Percentiles rank a stretch among this genome's conserved stretches.
These are phyloP conservation scores for Arachnomyces sp. DNA, from an alignment of 2,329 filamentous ascomycete species.

Conservation along the genomic window DNA sequence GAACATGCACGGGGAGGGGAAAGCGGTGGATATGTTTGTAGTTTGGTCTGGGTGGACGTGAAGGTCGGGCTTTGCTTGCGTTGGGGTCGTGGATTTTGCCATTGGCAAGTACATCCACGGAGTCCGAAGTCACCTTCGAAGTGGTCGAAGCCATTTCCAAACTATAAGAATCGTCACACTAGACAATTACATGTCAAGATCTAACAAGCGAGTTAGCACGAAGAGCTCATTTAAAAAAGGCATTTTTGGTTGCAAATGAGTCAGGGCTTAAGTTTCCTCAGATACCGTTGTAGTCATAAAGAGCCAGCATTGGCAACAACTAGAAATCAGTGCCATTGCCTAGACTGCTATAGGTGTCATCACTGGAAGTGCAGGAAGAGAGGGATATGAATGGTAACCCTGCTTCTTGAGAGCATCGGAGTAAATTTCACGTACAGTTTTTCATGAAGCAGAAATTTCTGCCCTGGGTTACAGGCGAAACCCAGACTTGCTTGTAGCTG, in stretches of 20 bases:
- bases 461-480: too few species aligned
- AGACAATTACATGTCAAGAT: neutral
- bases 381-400: slow-evolving; percentile 11
- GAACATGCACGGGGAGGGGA: slow-evolving; percentile 69
- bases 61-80: slow-evolving; percentile 14
- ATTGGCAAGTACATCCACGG: slow-evolving; percentile 6
- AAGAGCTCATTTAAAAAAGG: slow-evolving; percentile 7
- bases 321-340: slow-evolving; percentile 45
- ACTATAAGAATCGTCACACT: slow-evolving; percentile 15
- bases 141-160: slow-evolving; percentile 22
- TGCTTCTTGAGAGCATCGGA: too few species aligned
- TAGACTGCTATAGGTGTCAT: slow-evolving; percentile 40
- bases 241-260: slow-evolving; percentile 7
- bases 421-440: too few species aligned
- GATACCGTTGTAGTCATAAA: slow-evolving; percentile 95
- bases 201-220: slow-evolving; percentile 7
- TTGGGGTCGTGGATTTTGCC: slow-evolving; percentile 11
- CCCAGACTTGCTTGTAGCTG: slow-evolving; percentile 1
- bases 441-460: too few species aligned
- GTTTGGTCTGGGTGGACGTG: slow-evolving; percentile 39
- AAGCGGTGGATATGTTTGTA: slow-evolving; percentile 72
- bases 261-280: slow-evolving; percentile 49
- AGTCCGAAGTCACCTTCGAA: slow-evolving; percentile 13
- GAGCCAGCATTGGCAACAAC: slow-evolving; percentile 43
- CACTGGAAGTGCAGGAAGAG: slow-evolving; percentile 28